Conservation (phyloP, 495 filamentous ascomycete genomes). For the Cetradonia linearis region DNA sequence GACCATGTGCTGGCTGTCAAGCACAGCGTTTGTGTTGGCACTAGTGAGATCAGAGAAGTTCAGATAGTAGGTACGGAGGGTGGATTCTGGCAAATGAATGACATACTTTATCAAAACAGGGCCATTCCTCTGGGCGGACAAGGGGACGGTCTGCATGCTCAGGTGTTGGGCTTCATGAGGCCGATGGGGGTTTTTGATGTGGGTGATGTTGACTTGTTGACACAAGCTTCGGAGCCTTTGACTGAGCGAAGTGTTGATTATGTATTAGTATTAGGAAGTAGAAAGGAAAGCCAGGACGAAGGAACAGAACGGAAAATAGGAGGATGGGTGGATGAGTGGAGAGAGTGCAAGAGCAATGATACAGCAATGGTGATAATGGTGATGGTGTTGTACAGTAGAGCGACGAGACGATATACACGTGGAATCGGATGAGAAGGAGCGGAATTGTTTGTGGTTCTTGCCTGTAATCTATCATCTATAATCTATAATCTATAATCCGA, state of each 20-base stretch:
- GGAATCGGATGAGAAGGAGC: neutral
- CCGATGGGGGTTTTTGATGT: neutral
- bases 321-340: neutral
- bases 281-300: constrained; percentile 1
- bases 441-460: neutral
- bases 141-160: neutral
- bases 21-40: neutral
- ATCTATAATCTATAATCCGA: no score
- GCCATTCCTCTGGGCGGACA: neutral
- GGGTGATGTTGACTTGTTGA: neutral
- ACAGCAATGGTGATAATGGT: neutral
- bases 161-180: neutral
- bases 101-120: constrained; percentile 2
- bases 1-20: constrained; percentile 12
- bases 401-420: neutral
- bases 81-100: neutral
- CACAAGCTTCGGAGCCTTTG: neutral
- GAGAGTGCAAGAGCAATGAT: neutral
- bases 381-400: neutral
- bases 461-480: neutral
- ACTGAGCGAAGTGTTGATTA: neutral
- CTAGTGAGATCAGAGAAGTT: constrained; percentile 8
- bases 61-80: neutral
- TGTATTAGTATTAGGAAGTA: neutral
- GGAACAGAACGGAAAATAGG: neutral